Evolutionary conservation across 805 yeast genomes (phyloP), one percentile per base, ranked within the genome.

Genomic region (Metschnikowia colocasiae): DNA sequence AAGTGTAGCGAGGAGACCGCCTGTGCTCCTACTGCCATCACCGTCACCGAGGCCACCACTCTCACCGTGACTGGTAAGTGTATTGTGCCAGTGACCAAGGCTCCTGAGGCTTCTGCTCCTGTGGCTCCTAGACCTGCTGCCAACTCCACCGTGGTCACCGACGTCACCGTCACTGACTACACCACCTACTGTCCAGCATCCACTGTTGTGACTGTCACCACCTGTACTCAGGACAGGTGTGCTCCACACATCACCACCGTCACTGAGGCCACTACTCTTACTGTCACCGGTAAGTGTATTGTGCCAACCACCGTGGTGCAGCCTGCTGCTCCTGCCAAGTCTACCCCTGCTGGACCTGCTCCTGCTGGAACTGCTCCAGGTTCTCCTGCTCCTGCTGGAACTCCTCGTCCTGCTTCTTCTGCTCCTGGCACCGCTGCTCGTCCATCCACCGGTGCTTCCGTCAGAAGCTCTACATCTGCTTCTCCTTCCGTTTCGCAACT

Each of bases 171-270:
- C 45, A 69, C 73, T 49, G 69, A 57, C 49, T 67, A 56, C 62
- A 57, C 63, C 54, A 69, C 73, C 50, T 67, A 62, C 65, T 68
- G 73, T 54, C 72, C 73, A 48, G 55, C 51, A 35, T 47, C 65
- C 30, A 69, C 74, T 45, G 61, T 64, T 39, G 39, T 69, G 37
- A 61, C 65, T 46, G 51, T 69, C 46, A 67, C 67, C 47, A 66
- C 64, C 32, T 68, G 73, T 56, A 33, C 50, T n/a, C 55, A 56
- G 35, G 39, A 59, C 43, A 50, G 51, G 26, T 67, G 73, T 58
- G 56, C 49, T 16, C 63, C 66, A 34, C 47, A 52, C 13, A 18
- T 32, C 2, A 49, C 64, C 47, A 59, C 69, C 32, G 67, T 67
- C 47, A 53, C 65, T 30, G 59, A 54, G 43, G 61, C 71, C 18